Evolutionary conservation across 1,139 yeast genomes (phyloP), one percentile per base, ranked within the genome.

Genomic region (Groenewaldozyma sp.): DNA sequence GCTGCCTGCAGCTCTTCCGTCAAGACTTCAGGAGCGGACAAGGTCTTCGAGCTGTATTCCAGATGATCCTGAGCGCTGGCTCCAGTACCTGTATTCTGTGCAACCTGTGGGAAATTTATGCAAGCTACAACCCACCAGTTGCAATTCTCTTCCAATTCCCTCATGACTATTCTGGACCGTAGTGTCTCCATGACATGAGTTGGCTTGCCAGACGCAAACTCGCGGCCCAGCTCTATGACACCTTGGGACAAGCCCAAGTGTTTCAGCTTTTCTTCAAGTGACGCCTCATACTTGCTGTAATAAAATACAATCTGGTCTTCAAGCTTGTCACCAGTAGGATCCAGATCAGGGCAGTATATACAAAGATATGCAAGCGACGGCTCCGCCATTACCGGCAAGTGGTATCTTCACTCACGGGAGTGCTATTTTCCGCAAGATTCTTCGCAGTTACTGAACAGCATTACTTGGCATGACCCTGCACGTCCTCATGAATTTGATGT

Each of bases 241-340:
- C 61, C 61, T 35, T 57, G 61, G 3, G 59, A 56, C 14, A 57
- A 45, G 1, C 61, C 61, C 14, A 57, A 51, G 26, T 55, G 51
- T 21, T 57, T 40, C 13, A 56, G 47, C 35, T 52, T 49, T 19
- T 45, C 43, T 26, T 53, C 49, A 17, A 45, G 34, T 1, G 49
- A 46, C 14, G 48, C 42, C 3, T 46, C 45, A 14, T 45, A 36
- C 7, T 40, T 40, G 9, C 48, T 49, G 40, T 54, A 50, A 39
- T 51, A 54, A 36, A 52, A 55, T 28, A 56, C 54, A 18, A 57
- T 46, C 43, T 57, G 60, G 28, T 54, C 47, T 19, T 51, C 47
- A 4, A 57, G 42, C 7, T 49, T 38, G 18, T 45, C 46, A 24
- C 51, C 60, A 3, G 42, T 42, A 1, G 48, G 42, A 24, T 53